Conservation (phyloP, 2,329 filamentous ascomycete species). For the Neocucurbitaria cava region DNA sequence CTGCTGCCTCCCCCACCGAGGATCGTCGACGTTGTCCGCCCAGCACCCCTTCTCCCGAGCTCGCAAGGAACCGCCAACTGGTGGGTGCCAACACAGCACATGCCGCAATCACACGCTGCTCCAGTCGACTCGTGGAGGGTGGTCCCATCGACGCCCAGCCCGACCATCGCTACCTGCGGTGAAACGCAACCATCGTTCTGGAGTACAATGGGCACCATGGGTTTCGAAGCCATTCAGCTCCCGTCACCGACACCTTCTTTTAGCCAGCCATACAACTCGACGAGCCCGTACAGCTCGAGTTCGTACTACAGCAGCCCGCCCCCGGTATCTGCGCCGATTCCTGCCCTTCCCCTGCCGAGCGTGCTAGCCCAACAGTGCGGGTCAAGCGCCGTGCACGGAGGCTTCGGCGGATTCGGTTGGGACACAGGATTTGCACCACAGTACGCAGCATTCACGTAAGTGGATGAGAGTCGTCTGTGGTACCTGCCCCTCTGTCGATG, state of each 20-base stretch:
- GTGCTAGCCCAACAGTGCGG: slow-evolving; percentile 86
- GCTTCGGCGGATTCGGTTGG: slow-evolving; percentile 82
- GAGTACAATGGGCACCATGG: slow-evolving; percentile 68
- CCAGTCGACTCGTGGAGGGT: slow-evolving; percentile 90
- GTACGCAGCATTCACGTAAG: slow-evolving; percentile 81
- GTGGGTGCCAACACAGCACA: slow-evolving; percentile 72
- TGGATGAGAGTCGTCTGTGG: slow-evolving; percentile 26
- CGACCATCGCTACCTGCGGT: slow-evolving; percentile 70
- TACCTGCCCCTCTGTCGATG: slow-evolving; percentile 37
- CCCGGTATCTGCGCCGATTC: slow-evolving; percentile 74
- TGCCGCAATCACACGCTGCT: slow-evolving; percentile 70
- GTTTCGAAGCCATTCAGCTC: slow-evolving; percentile 73
- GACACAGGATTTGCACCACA: slow-evolving; percentile 80
- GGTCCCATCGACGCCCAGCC: slow-evolving; percentile 84
- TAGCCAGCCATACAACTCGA: slow-evolving; percentile 66
- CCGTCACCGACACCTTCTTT: slow-evolving; percentile 81
- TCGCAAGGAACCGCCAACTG: slow-evolving; percentile 75
- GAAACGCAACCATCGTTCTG: slow-evolving; percentile 78
- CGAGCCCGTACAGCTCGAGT: slow-evolving; percentile 64
- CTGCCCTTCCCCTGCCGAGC: slow-evolving; percentile 82
- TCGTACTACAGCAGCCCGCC: slow-evolving; percentile 84
- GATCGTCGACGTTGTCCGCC: slow-evolving; percentile 87
- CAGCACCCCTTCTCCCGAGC: slow-evolving; percentile 84
- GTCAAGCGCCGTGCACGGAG: slow-evolving; percentile 66
- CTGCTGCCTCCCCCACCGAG: slow-evolving; percentile 87